A percentile compares a stretch with the other conserved stretches of the same genome.
Conservation (phyloP, 2,329 filamentous ascomycete species). For the Talaromyces atroroseus region DNA sequence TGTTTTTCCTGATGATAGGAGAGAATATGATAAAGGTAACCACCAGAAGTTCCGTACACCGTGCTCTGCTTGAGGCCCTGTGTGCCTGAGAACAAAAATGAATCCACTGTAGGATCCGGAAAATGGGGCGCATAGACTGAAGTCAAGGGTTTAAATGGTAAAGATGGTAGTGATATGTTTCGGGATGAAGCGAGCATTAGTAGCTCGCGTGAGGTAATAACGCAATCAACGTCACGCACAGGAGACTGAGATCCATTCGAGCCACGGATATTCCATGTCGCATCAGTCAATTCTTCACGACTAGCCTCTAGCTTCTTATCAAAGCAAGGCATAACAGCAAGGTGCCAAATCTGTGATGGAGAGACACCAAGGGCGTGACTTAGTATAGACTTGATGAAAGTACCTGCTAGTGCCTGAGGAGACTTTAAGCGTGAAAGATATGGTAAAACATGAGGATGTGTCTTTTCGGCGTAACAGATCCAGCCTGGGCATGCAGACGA, state of each 20-base stretch:
- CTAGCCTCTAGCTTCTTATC: slow-evolving; percentile 98
- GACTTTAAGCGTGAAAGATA: slow-evolving; percentile 90
- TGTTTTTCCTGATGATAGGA: slow-evolving; percentile 65
- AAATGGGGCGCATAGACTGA: slow-evolving; percentile 52
- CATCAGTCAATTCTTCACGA: slow-evolving; percentile 81
- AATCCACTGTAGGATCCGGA: slow-evolving; percentile 64
- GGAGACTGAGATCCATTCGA: slow-evolving; percentile 29
- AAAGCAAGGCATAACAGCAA: slow-evolving; percentile 97
- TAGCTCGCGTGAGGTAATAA: slow-evolving; percentile 93
- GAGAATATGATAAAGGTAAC: slow-evolving; percentile 81
- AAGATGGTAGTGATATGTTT: slow-evolving; percentile 66
- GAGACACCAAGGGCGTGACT: slow-evolving; percentile 66
- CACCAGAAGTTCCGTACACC: slow-evolving; percentile 74
- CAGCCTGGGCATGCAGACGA: slow-evolving; percentile 93
- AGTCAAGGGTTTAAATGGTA: slow-evolving; percentile 57
- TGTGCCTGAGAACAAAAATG: slow-evolving; percentile 66
- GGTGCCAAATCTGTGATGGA: slow-evolving; percentile 81
- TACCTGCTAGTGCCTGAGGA: slow-evolving; percentile 86
- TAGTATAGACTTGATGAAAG: slow-evolving; percentile 79
- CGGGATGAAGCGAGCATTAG: slow-evolving; percentile 81
- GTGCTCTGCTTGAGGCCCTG: slow-evolving; percentile 37
- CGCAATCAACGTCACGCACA: slow-evolving; percentile 89
- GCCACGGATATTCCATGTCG: slow-evolving; percentile 55
- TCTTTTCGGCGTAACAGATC: slow-evolving; percentile 99
- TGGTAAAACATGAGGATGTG: slow-evolving; percentile 85